Evolutionary conservation across 2,329 filamentous ascomycete species (phyloP).

Genomic region (Didymosphaeria variabile): DNA sequence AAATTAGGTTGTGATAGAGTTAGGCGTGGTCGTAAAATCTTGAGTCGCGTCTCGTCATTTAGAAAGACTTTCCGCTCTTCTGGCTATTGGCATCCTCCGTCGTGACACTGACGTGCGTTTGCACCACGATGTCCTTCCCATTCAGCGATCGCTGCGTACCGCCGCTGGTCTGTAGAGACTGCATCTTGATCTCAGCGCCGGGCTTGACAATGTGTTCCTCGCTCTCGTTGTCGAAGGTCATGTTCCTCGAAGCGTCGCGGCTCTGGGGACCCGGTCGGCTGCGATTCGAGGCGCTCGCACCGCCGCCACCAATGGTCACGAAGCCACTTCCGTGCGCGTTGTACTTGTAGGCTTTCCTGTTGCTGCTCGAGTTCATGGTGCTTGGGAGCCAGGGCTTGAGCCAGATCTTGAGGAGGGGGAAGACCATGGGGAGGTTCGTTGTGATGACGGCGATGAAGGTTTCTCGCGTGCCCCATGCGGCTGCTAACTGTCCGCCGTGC

Average conservation of each 20-base stretch:
- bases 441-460: slow-evolving; percentile 58
- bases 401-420: slow-evolving; percentile 26
- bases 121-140: slow-evolving; percentile 20
- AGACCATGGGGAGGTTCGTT: slow-evolving; percentile 56
- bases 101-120: slow-evolving; percentile 22
- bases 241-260: slow-evolving; percentile 16
- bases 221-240: slow-evolving; percentile 25
- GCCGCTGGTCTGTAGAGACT: slow-evolving; percentile 9
- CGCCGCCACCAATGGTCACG: slow-evolving; percentile 28
- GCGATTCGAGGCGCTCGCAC: slow-evolving; percentile 16
- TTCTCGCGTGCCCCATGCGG: slow-evolving; percentile 57
- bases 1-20: not conserved
- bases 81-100: slow-evolving; percentile 25
- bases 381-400: slow-evolving; percentile 22
- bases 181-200: slow-evolving; percentile 20
- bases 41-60: not conserved
- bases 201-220: slow-evolving; percentile 24
- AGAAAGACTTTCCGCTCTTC: slow-evolving; percentile 1
- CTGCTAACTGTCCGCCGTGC: slow-evolving; percentile 53
- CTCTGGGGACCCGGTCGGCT: slow-evolving; percentile 2
- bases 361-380: slow-evolving; percentile 20
- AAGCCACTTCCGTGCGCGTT: slow-evolving; percentile 24
- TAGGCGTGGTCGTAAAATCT: not conserved
- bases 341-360: slow-evolving; percentile 25
- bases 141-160: not conserved